Evolutionary conservation across 371 early-diverging fungal species (phyloP), one percentile per base, ranked within the genome.

Genomic region (Circinella minor): DNA sequence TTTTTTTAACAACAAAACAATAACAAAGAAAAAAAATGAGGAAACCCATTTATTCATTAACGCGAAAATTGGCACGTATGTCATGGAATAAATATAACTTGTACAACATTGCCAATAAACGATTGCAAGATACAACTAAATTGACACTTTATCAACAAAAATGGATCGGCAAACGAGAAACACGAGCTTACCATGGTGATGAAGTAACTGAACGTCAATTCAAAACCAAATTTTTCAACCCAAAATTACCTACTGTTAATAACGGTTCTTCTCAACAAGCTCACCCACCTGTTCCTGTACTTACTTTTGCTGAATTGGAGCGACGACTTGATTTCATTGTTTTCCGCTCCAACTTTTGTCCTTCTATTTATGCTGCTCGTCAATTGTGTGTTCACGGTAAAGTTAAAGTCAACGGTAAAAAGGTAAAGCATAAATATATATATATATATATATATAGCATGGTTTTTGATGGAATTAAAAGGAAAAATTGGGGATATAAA

Each of bases 31-130:
- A 49, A 48, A 66, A 46, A n/a, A 82, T 82, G 82, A 77, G 77
- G 71, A 83, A 87, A 71, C 89, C 89, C 36, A 74, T 76, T 62
- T 86, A 83, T 66, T 86, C 86, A 66, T 84, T 91, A 66, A 81
- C 89, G 62, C 84, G 92, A 71, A 84, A 89, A 74, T 84, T 96
- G 71, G 88, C 94, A 72, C 93, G 96, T 74, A 94, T 96, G 95
- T 94, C 95, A 60, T 97, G 98, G 98, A 89, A 94, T 85, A 91
- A 90, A 76, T 87, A 91, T 82, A 96, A 96, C 85, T 86, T 96
- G 70, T 95, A 89, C 89, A 93, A 93, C 79, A 88, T 96, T 68
- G 87, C 89, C n/a, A 77, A 77, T 34, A 91, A 93, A 63, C 83
- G 80, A 36, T 74, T 82, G 38, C 83, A 84, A 60, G 88, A 90